Base-by-base conservation (phyloP, 441 rosid genomes). In the Euphorbia corollata region DNA sequence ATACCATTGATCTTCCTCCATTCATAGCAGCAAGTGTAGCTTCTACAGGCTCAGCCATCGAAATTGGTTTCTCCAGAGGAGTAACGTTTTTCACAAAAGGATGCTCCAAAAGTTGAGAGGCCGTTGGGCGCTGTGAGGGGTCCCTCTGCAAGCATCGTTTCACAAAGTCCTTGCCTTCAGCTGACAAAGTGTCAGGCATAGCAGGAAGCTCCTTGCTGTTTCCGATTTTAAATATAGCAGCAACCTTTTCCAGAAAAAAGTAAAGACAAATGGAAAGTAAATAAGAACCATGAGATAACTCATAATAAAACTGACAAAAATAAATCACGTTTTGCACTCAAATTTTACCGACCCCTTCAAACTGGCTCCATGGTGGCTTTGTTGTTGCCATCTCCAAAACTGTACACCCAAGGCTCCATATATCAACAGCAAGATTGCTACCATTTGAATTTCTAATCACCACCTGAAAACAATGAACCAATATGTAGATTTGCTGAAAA, bases 201-300 rank as follows among this genome's bases (percentile, higher is more conserved):
- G 83, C 84, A 36, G 99, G 99, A 72, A 90, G 98, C 74, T 92
- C 99, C 81, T 92, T 95, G 75, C 98, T 91, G 79, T 90, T 92
- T 71, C 99, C 98, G 64, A 95, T 92, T 86, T 95, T 95, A 79
- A 95, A 95, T 94, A 95, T 81, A 67, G 99, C 99, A 58, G 81
- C 81, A 61, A 78, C 76, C 81, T 78, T 64, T 13, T 36, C 54
- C n/a, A 16, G 51, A 45, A 12, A 54, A 32, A 19, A 67, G 18
- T 13, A 57, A n/a, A 67, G 45, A 2, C 18, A 45, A 13, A 45
- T 12, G 15, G 24, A 22, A 36, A 22, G 41, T 36, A 36, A 9
- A 50, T 15, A 47, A 27, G 34, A 72, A 41, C 57, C 55, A 71
- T 32, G 27, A 58, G 64, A 57, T 4, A 48, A 69, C 6, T 64